Base-by-base conservation (phyloP, 1,284 basidiomycete genomes). In the Austropuccinia psidii region DNA sequence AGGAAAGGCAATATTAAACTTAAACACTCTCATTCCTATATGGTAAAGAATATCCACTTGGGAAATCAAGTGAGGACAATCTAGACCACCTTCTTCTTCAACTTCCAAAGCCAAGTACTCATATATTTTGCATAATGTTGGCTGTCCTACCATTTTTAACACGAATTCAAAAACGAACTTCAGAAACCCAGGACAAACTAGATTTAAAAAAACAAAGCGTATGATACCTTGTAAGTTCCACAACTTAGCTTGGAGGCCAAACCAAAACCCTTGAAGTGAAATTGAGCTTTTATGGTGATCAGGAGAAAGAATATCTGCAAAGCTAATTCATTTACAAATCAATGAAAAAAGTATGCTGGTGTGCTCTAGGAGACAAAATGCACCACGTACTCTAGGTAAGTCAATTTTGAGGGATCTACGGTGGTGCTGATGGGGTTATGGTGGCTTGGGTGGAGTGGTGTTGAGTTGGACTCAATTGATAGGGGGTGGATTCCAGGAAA, bases 221-320 rank as follows among this genome's bases (percentile, higher is more conserved):
- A 21, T 52, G 13, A 6, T 41, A 73, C 72, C 72, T 65, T 65
- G 61, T 35, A 66, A 64, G 17, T 65, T 52, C 72, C 72, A 73
- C 43, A 73, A 19, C 35, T 55, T 65, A 4, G 72, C 60, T 73
- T 73, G 60, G 8, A 73, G 61, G 17, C 60, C 72, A 73, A 65
- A 73, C 72, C 72, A 73, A 49, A 73, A 73, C 39, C 47, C 65
- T 11, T 61, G 45, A 13, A 73, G 37, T 31, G 61, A 47, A 37
- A 57, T 65, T 31, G 61, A 27, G 29, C 33, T 37, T 49, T 65
- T 62, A n/a, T 55, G 54, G 15, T 31, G 65, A 66, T 73, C 72
- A 24, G 72, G 72, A 54, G 60, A 37, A 58, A 65, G 54, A 9
- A 49, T 37, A 58, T 73, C 60, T 37, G 60, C 65, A 27, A 73